Evolutionary conservation across 73 alveolate genomes (phyloP).

Genomic region (Paramecium tetraurelia): DNA sequence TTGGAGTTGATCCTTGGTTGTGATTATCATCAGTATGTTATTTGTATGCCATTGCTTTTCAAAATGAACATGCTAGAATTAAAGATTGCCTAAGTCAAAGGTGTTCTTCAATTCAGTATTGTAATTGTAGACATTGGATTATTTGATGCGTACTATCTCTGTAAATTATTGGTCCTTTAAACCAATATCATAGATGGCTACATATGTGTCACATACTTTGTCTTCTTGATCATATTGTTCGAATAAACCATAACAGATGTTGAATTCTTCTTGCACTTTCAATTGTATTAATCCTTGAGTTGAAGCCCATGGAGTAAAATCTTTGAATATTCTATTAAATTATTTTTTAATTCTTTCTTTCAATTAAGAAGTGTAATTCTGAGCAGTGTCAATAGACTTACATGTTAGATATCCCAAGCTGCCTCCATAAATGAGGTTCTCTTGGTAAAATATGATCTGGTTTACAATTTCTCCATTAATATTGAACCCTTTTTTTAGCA

Average conservation of each 20-base stretch:
- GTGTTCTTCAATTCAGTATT: not conserved
- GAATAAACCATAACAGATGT: not conserved
- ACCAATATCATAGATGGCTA: not conserved
- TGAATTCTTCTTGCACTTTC: not conserved
- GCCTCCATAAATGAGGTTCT: slow-evolving; percentile 34
- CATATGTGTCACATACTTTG: not conserved
- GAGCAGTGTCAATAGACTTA: not conserved
- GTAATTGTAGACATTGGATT: not conserved
- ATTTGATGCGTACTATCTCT: not conserved
- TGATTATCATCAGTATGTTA: not conserved
- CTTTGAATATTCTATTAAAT: not conserved
- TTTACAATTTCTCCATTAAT: not conserved
- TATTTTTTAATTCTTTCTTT: not conserved
- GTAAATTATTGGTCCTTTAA: not conserved
- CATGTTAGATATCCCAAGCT: not conserved
- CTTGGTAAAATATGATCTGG: not conserved
- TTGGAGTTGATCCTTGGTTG: not conserved
- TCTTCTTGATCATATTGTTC: not conserved
- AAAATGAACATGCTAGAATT: not conserved
- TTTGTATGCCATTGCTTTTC: not conserved
- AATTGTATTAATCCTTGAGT: not conserved
- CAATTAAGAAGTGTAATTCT: not conserved
- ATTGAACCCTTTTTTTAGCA: not conserved
- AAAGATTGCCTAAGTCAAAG: not conserved
- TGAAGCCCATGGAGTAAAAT: not conserved